These are phyloP conservation scores for Wickerhamiella kurtzmanii DNA, from an alignment of 805 yeast species.

Conservation along the genomic window DNA sequence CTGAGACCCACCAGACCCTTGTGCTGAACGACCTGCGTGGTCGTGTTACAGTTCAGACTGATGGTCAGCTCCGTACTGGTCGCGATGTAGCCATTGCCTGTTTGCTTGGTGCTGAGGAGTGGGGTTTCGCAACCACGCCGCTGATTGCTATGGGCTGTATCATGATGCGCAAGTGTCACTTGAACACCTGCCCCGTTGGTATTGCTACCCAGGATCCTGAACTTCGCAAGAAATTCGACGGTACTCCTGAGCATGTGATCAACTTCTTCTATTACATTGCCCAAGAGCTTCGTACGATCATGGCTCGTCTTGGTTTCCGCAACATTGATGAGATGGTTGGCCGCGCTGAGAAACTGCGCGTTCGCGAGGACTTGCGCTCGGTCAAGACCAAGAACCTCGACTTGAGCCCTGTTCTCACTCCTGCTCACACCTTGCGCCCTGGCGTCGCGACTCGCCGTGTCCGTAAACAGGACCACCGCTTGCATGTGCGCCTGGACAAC, in stretches of 20 bases:
- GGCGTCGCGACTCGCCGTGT: conserved; percentile 91
- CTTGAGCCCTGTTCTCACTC: conserved; percentile 84
- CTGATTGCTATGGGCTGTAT: conserved; percentile 95
- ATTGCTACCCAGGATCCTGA: conserved; percentile 97
- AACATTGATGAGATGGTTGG: conserved; percentile 98
- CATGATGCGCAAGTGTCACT: conserved; percentile 89
- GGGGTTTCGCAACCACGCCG: conserved; percentile 97
- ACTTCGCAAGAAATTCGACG: conserved; percentile 78
- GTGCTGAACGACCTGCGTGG: conserved; percentile 94
- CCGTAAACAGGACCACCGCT: conserved; percentile 84
- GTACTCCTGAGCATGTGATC: conserved; percentile 97
- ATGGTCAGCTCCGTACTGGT: conserved; percentile 95
- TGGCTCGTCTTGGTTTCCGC: conserved; percentile 93
- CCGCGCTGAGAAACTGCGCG: conserved; percentile 77
- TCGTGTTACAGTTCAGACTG: conserved; percentile 91
- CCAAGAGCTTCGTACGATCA: conserved; percentile 77
- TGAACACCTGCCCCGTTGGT: conserved; percentile 94
- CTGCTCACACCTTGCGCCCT: conserved; percentile 91
- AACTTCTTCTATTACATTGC: conserved; percentile 93
- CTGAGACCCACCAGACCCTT: conserved; percentile 95
- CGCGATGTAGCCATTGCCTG: conserved; percentile 95
- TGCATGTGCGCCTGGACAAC: conserved; percentile 88
- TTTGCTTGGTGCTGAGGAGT: conserved; percentile 93
- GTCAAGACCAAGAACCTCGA: conserved; percentile 87
- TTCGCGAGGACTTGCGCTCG: conserved; percentile 71